Conservation (phyloP, 192 early-diverging fungal species). For the Coemansia sp. region DNA sequence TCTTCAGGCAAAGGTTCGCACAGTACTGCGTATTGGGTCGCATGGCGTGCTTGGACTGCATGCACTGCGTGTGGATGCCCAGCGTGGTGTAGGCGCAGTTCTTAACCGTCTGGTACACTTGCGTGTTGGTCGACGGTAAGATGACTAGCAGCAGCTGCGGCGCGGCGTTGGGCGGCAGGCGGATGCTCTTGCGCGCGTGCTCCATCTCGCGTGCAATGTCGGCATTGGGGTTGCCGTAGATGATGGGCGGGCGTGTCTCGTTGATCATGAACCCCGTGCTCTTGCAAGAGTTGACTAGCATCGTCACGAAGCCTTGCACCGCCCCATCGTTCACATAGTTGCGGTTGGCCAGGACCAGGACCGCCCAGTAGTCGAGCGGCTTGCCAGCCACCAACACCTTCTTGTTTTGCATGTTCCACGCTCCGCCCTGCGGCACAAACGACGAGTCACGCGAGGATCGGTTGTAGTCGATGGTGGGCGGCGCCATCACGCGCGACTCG, state of each 20-base stretch:
- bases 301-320: slow-evolving; percentile 74
- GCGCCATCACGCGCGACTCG: slow-evolving; percentile 77
- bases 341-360: slow-evolving; percentile 74
- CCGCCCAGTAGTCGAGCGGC: slow-evolving; percentile 78
- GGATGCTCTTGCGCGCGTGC: slow-evolving; percentile 71
- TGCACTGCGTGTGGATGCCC: slow-evolving; percentile 90
- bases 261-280: slow-evolving; percentile 70
- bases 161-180: slow-evolving; percentile 58
- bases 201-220: slow-evolving; percentile 72
- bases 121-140: slow-evolving; percentile 78
- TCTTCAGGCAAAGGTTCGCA: slow-evolving; percentile 93
- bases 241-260: slow-evolving; percentile 50
- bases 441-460: slow-evolving; percentile 47
- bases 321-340: slow-evolving; percentile 54
- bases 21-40: slow-evolving; percentile 87
- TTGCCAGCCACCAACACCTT: slow-evolving; percentile 71
- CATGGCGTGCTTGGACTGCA: slow-evolving; percentile 80
- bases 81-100: slow-evolving; percentile 87
- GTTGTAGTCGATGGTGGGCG: slow-evolving; percentile 77
- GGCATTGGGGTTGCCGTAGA: slow-evolving; percentile 59
- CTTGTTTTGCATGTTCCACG: slow-evolving; percentile 89
- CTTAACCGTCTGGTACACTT: slow-evolving; percentile 88
- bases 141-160: slow-evolving; percentile 89
- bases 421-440: slow-evolving; percentile 68
- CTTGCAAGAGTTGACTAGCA: slow-evolving; percentile 72